Evolutionary conservation across 495 filamentous ascomycete species (phyloP), one percentile per base, ranked within the genome.

Genomic region (Hypoxylon trugodes): DNA sequence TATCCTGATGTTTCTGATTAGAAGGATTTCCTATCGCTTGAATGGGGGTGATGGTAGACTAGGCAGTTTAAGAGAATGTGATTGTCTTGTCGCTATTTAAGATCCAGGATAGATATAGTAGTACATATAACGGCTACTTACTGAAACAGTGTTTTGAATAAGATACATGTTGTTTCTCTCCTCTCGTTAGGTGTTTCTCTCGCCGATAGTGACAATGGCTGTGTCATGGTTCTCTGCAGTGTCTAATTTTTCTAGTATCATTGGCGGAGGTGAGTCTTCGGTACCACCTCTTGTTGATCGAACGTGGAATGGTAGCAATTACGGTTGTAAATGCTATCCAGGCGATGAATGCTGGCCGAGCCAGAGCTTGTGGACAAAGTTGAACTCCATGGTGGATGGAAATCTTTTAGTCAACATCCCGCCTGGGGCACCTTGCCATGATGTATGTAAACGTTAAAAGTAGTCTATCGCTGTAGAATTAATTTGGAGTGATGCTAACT

Each of bases 291-390:
- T 70, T 65, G 71, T 73, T n/a, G 38, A 67, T 10, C 48, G 63
- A 25, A 71, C 32, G 6, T 73, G 71, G 65, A 68, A 73, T 13
- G 70, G 72, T 1, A 41, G 46, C 19, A 55, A 63, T 13, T 79
- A 78, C 62, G 74, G 76, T 1, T 81, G 77, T 68, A 81, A 80
- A 57, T 81, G 78, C 41, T 72, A 72, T 48, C 42, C 69, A 0
- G 78, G 71, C 12, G 74, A 80, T 38, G 40, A 54, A 3, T 81
- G 79, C 68, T 81, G 79, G 79, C 79, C 79, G 10, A 68, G 52
- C 13, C n/a, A 33, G 1, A 21, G 10, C 12, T 48, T 73, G 8
- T 81, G 77, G 76, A 28, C 62, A 5, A 24, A 22, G 16, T 47
- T 81, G 26, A 80, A 81, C 64, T 42, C 49, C 15, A 77, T 74